phyloP scores from a whole-genome alignment of 2,329 filamentous ascomycete species.

The Fusarium ramigenum region DNA sequence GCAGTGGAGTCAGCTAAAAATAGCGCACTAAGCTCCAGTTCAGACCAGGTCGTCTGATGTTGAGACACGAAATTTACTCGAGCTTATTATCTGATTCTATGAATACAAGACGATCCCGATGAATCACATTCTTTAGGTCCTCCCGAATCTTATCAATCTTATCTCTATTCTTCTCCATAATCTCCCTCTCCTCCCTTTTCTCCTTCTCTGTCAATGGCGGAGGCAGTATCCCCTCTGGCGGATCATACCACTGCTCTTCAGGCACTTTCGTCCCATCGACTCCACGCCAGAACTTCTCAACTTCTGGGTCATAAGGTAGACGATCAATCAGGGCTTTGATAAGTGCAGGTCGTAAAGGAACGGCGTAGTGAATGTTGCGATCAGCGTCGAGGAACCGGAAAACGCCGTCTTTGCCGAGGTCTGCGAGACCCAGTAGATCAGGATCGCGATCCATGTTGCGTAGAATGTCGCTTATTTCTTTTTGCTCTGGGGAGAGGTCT shows the following conservation, averaged over 20 bases:
- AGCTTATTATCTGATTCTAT: neutral
- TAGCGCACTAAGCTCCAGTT: neutral
- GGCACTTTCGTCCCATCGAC: neutral
- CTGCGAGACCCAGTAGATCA: neutral
- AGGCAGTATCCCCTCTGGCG: neutral
- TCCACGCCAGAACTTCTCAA: neutral
- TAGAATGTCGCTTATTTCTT: conserved; percentile 4
- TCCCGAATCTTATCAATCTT: fast-evolving
- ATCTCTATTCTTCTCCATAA: neutral
- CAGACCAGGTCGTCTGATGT: too few species aligned
- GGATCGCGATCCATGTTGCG: neutral
- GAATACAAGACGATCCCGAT: neutral
- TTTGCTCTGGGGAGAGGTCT: neutral
- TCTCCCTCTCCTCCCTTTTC: neutral
- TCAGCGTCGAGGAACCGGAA: neutral
- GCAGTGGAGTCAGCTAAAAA: neutral
- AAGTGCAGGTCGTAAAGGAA: neutral
- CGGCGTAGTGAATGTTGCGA: neutral
- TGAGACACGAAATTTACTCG: neutral
- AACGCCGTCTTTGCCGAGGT: conserved; percentile 1
- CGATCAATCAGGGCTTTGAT: neutral
- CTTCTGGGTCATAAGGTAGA: neutral
- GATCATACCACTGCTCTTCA: neutral
- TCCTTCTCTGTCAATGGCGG: neutral
- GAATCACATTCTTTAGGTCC: neutral